Evolutionary conservation across 2,329 filamentous ascomycete genomes (phyloP), one percentile per base, ranked within the genome.

Genomic region (Monilinia laxa): DNA sequence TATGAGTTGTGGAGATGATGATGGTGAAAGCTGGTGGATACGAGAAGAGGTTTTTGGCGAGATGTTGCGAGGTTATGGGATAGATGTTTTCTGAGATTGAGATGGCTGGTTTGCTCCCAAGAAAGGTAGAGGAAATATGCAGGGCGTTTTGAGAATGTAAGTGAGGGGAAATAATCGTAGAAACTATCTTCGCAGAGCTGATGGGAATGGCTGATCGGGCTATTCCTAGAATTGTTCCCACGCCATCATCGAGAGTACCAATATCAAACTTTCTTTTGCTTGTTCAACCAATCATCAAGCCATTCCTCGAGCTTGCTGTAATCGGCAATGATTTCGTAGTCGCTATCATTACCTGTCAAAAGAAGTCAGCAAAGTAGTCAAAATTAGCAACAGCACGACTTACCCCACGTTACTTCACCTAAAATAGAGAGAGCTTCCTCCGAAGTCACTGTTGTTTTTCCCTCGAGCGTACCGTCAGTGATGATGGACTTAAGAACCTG

Each of bases 301-400:
- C 58, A 60, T n/a, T 38, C 25, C 9, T 60, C 58, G 7, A 60
- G 42, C 28, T 60, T 49, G 16, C 51, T 3, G 4, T 60, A 52
- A 49, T 60, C 58, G 12, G 18, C 25, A 51, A 60, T 35, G 10
- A 60, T 38, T 0, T 38, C 23, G 0, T 14, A 6, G 2, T 5
- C 0, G 4, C 45, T 25, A 2, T 25, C 0, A 6, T 23, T 3
- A 14, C n/a, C 58, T 60, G 23, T 14, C 12, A 23, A 28, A 20
- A 4, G 28, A 28, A 18, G 42, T 60, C 11, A 60, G 25, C 12
- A 40, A 38, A 3, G 7, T 20, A 4, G 16, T 14, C 9, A 11
- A 31, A 35, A 52, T 16, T 25, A 40, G 25, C 4, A 25, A 52
- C 12, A 12, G n/a, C 4, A 40, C 1, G n/a, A 38, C 20, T 23